phyloP scores from a whole-genome alignment of 1,284 basidiomycete species.

The Boletellus deceptivus region DNA sequence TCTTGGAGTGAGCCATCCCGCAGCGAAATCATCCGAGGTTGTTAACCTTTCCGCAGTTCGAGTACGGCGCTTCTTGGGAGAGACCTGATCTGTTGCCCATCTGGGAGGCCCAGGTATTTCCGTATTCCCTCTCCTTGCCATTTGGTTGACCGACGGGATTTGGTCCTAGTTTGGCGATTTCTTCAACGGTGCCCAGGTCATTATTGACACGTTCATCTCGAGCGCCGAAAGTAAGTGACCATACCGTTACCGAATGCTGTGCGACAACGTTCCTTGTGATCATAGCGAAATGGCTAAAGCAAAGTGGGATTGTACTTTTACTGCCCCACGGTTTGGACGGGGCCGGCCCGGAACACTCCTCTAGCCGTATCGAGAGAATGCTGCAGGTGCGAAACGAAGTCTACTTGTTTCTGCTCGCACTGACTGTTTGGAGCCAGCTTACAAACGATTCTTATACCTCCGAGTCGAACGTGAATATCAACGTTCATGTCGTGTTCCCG shows the following conservation, averaged over 20 bases:
- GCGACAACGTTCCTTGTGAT: not conserved
- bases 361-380: constrained; percentile 82
- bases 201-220: constrained; percentile 85
- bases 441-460: constrained; percentile 63
- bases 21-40: not conserved
- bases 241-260: not conserved
- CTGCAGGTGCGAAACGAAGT: constrained; percentile 55
- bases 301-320: constrained; percentile 84
- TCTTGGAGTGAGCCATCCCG: constrained; percentile 58
- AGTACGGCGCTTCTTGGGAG: constrained; percentile 88
- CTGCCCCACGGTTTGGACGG: constrained; percentile 88
- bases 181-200: constrained; percentile 85
- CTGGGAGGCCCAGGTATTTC: constrained; percentile 81
- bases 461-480: constrained; percentile 50
- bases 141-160: not conserved
- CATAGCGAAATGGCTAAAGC: constrained; percentile 91
- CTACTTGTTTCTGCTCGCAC: not conserved
- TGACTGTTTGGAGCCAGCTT: constrained; percentile 42
- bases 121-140: not conserved
- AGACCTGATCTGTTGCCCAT: constrained; percentile 75
- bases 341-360: constrained; percentile 89
- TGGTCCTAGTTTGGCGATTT: constrained; percentile 78
- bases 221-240: constrained; percentile 71
- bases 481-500: constrained; percentile 82
- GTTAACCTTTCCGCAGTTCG: constrained; percentile 53